Percentiles rank a stretch among this genome's conserved stretches.
Conservation (phyloP, 2,329 filamentous ascomycete genomes). For the Corinectria fuckeliana region DNA sequence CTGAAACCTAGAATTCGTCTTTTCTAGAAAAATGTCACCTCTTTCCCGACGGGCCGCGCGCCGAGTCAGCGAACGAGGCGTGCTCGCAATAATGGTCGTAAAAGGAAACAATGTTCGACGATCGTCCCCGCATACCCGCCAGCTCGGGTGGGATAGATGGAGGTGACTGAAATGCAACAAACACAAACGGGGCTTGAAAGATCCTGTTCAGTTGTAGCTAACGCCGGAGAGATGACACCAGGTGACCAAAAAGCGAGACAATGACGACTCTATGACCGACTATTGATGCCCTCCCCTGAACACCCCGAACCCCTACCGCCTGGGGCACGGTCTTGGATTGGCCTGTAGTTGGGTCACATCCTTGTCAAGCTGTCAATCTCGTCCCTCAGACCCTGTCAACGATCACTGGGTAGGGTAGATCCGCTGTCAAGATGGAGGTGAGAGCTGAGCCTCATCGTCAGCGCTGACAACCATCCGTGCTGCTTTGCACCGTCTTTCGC, state of each 20-base stretch:
- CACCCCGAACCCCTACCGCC: background rate
- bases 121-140: background rate
- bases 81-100: slow-evolving; percentile 6
- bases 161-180: background rate
- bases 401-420: slow-evolving; percentile 37
- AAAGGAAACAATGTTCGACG: slow-evolving; percentile 1
- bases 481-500: background rate
- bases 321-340: slow-evolving; percentile 6
- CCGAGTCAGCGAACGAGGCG: slow-evolving; percentile 14
- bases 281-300: background rate
- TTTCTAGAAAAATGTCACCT: background rate
- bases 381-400: slow-evolving; percentile 13
- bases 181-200: background rate
- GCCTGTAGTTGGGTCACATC: slow-evolving; percentile 23
- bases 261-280: background rate
- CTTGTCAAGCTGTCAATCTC: slow-evolving; percentile 29
- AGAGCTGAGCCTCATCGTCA: slow-evolving; percentile 27
- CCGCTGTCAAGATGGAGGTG: slow-evolving; percentile 31
- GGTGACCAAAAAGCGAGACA: background rate
- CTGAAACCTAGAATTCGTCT: background rate
- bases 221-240: background rate
- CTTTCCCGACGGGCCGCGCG: slow-evolving; percentile 5
- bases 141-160: background rate
- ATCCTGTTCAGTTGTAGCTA: background rate
- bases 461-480: slow-evolving; percentile 18